Evolutionary conservation across 2,329 filamentous ascomycete genomes (phyloP).

Genomic region (Coniochaeta sp.): DNA sequence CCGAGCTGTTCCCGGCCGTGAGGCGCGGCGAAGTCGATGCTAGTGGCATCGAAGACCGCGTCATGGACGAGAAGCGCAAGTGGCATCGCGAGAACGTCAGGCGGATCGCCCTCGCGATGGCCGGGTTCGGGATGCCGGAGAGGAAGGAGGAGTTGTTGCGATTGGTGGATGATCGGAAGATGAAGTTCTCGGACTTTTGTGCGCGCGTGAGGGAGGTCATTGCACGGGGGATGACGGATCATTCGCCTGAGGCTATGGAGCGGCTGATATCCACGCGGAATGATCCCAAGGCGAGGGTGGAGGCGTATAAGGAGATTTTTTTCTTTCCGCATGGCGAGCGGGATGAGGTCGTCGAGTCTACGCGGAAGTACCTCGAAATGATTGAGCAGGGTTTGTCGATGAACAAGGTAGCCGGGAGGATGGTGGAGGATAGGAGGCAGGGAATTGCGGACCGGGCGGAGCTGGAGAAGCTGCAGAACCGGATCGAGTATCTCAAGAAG

Average conservation of each 20-base stretch:
- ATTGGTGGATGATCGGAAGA: slow-evolving; percentile 9
- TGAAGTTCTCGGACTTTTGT: slow-evolving; percentile 1
- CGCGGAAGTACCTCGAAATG: slow-evolving; percentile 16
- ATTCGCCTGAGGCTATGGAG: slow-evolving; percentile 3
- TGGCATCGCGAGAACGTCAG: slow-evolving; percentile 37
- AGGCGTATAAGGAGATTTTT: slow-evolving; percentile 14
- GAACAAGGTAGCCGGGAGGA: slow-evolving; percentile 16
- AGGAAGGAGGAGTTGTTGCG: neutral
- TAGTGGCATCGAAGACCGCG: slow-evolving; percentile 37
- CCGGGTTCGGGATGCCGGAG: neutral
- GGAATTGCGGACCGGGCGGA: neutral
- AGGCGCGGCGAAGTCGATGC: slow-evolving; percentile 34
- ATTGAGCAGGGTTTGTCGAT: slow-evolving; percentile 13
- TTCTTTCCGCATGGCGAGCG: slow-evolving; percentile 9
- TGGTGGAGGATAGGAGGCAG: neutral
- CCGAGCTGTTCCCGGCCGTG: slow-evolving; percentile 39
- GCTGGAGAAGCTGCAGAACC: neutral
- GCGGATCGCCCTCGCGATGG: slow-evolving; percentile 2
- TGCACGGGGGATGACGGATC: neutral
- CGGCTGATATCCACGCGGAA: slow-evolving; percentile 10
- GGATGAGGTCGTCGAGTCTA: slow-evolving; percentile 11
- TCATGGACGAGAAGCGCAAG: slow-evolving; percentile 41
- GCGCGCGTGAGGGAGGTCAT: slow-evolving; percentile 7
- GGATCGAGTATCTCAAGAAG: neutral
- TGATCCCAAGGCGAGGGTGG: slow-evolving; percentile 7